Conservation (phyloP, 2,329 filamentous ascomycete species). For the Arthrobotrys iridis region DNA sequence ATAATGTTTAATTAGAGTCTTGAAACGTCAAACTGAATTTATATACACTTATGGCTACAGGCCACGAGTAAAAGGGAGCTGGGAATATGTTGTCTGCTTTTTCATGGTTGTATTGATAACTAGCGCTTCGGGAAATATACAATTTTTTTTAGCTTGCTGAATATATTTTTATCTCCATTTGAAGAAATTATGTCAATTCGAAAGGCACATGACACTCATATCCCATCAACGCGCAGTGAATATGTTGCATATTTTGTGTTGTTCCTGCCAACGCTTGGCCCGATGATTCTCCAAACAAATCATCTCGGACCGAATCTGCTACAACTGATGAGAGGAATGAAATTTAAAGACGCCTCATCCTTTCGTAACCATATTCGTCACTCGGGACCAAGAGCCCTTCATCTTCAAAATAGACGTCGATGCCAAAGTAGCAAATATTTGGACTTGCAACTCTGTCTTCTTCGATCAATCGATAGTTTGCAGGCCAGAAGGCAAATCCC, state of each 20-base stretch:
- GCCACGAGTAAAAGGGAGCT: too few relatives aligned
- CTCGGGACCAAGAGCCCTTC: background rate
- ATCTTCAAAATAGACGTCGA: background rate
- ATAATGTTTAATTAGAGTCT: background rate
- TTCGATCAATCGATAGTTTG: background rate
- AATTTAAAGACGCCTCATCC: background rate
- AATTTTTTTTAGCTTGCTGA: too few relatives aligned
- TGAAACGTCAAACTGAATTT: too few relatives aligned
- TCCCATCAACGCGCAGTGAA: too few relatives aligned
- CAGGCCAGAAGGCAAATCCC: slow-evolving; percentile 12
- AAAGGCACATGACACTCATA: too few relatives aligned
- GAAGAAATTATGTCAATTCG: too few relatives aligned
- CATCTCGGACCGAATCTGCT: too few relatives aligned
- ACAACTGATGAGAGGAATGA: background rate
- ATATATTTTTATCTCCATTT: too few relatives aligned
- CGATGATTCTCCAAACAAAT: background rate
- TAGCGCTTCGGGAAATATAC: too few relatives aligned
- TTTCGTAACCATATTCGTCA: slow-evolving; percentile 6
- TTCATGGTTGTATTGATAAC: too few relatives aligned
- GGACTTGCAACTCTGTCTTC: slow-evolving; percentile 46
- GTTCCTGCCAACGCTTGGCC: background rate
- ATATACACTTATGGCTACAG: too few relatives aligned
- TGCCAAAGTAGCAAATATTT: background rate
- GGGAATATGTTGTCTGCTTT: too few relatives aligned
- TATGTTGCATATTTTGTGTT: slow-evolving; percentile 24